A percentile compares a stretch with the other conserved stretches of the same genome.
Evolutionary conservation across 352 stramenopile species (phyloP).

Genomic region (Globisporangium cederbergense): DNA sequence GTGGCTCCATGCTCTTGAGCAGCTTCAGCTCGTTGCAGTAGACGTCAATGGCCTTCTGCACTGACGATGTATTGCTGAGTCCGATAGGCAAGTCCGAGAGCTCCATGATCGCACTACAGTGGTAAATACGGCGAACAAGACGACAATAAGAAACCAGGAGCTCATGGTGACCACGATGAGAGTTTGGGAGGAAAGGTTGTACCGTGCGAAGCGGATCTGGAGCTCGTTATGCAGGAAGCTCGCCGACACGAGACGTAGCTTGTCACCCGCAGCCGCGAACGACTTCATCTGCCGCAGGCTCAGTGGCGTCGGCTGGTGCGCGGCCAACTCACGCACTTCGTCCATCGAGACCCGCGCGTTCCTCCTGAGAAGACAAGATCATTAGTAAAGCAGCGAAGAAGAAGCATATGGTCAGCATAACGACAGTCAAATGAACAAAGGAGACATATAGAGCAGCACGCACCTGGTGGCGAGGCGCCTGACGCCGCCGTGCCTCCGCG

Average conservation of each 20-base stretch:
- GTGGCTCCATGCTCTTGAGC: slow-evolving; percentile 39
- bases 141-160: not conserved
- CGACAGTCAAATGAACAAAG: not conserved
- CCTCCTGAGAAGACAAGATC: not conserved
- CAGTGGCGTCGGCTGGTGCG: slow-evolving; percentile 56
- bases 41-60: slow-evolving; percentile 59
- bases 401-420: not conserved
- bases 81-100: slow-evolving; percentile 69
- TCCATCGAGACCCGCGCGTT: slow-evolving; percentile 48
- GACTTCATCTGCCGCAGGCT: slow-evolving; percentile 80
- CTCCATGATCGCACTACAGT: slow-evolving; percentile 56
- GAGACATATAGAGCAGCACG: not conserved
- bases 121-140: not conserved
- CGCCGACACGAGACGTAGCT: slow-evolving; percentile 57
- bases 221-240: slow-evolving; percentile 81
- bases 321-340: slow-evolving; percentile 54
- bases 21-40: slow-evolving; percentile 57
- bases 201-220: slow-evolving; percentile 71
- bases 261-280: slow-evolving; percentile 58
- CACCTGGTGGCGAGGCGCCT: slow-evolving; percentile 6
- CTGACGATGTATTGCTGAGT: slow-evolving; percentile 54
- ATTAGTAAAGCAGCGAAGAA: not conserved
- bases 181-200: not conserved
- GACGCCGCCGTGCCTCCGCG: not conserved
- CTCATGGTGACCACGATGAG: not conserved